Conservation (phyloP, 176 grass and related monocot species). For the Phragmites australis region DNA sequence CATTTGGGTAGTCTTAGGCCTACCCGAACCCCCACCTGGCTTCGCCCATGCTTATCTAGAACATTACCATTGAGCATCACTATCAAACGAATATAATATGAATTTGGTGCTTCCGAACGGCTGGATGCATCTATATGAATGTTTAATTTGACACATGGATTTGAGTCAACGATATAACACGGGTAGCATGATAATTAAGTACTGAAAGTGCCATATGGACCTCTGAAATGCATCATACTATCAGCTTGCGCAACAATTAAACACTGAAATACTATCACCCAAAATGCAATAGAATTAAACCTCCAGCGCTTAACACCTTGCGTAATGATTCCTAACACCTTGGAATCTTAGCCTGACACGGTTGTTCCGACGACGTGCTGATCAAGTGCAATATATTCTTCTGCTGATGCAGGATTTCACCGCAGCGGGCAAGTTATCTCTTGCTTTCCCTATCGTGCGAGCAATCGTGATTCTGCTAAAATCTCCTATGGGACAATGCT, state of each 20-base stretch:
- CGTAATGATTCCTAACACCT: background rate
- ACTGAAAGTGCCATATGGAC: background rate
- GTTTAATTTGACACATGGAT: too few species aligned
- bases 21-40: too few species aligned
- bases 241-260: slow-evolving; percentile 13
- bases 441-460: slow-evolving; percentile 22
- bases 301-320: slow-evolving; percentile 29
- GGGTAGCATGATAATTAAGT: background rate
- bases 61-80: background rate
- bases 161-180: too few species aligned
- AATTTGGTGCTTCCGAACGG: background rate
- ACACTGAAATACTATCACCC: background rate
- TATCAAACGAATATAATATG: background rate
- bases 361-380: background rate
- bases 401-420: background rate
- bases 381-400: too few species aligned
- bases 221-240: background rate
- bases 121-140: background rate
- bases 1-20: too few species aligned
- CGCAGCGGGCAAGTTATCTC: slow-evolving; percentile 2
- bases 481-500: background rate
- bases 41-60: too few species aligned
- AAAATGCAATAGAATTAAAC: background rate
- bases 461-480: background rate
- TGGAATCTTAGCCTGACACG: background rate